Evolutionary conservation across 768 basidiomycete species (phyloP).

Genomic region (Termitomyces sp.): DNA sequence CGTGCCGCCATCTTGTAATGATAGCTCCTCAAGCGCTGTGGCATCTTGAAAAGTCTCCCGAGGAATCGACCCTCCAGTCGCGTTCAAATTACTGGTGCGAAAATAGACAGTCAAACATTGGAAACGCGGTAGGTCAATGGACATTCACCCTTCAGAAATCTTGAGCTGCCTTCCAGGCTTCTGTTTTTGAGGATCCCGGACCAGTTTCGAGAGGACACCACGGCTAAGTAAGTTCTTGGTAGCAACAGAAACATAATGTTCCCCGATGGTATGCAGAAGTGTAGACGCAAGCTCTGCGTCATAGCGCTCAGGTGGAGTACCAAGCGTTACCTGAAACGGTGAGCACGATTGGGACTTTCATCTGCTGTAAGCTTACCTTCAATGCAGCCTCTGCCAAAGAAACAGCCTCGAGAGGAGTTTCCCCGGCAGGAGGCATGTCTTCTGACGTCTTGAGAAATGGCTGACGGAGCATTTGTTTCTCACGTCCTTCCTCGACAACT

Average conservation of each 20-base stretch:
- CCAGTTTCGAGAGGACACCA: conserved; percentile 60
- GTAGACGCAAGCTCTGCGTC: conserved; percentile 50
- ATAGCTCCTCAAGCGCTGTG: conserved; percentile 50
- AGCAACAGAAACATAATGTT: conserved; percentile 48
- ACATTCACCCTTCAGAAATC: conserved; percentile 61
- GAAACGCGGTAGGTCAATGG: neutral
- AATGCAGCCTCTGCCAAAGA: conserved; percentile 61
- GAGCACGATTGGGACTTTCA: neutral
- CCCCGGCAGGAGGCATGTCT: conserved; percentile 25
- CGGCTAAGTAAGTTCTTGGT: conserved; percentile 56
- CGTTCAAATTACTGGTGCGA: conserved; percentile 54
- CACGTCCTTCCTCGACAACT: conserved; percentile 68
- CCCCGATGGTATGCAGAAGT: conserved; percentile 52
- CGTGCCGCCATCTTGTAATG: conserved; percentile 34
- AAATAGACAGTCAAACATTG: neutral
- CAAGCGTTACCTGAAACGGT: conserved; percentile 61
- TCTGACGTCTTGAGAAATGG: conserved; percentile 43
- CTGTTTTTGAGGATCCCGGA: conserved; percentile 54
- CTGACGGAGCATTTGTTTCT: conserved; percentile 56
- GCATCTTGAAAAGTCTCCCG: conserved; percentile 72
- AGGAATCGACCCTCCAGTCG: conserved; percentile 57
- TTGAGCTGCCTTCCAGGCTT: conserved; percentile 72
- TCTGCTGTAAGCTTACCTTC: conserved; percentile 42
- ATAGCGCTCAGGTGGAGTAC: conserved; percentile 66
- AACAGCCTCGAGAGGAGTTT: conserved; percentile 31